These are phyloP conservation scores for Bidens hawaiensis DNA, from an alignment of 140 eudicot genomes.

Conservation along the genomic window DNA sequence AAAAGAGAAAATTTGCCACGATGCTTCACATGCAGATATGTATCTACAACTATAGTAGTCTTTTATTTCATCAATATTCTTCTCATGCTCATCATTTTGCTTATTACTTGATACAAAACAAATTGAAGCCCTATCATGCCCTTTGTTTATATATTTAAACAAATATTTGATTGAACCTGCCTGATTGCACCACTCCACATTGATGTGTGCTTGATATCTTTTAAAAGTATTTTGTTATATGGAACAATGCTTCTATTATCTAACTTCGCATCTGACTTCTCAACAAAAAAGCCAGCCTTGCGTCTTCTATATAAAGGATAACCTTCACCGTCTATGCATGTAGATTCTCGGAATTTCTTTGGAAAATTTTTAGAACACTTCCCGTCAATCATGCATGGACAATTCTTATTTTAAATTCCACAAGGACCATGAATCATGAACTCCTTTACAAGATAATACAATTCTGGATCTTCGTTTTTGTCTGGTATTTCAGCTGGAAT, in stretches of 20 bases:
- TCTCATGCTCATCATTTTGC: neutral
- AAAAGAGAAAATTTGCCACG: neutral
- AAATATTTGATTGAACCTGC: neutral
- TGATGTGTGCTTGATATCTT: neutral
- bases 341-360: neutral
- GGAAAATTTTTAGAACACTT: neutral
- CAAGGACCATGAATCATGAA: constrained; percentile 8
- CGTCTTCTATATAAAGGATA: neutral
- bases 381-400: neutral
- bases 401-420: neutral
- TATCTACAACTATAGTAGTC: neutral
- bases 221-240: neutral
- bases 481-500: neutral
- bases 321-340: neutral
- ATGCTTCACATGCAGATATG: neutral
- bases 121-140: neutral
- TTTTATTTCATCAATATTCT: neutral
- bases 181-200: neutral
- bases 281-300: neutral
- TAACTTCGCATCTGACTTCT: neutral
- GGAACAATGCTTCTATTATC: neutral
- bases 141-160: neutral
- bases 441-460: neutral
- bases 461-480: neutral
- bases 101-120: neutral